Percentiles rank a stretch among this genome's conserved stretches.
Conservation (phyloP, 2,329 filamentous ascomycete species). For the Myriangium duriaei region DNA sequence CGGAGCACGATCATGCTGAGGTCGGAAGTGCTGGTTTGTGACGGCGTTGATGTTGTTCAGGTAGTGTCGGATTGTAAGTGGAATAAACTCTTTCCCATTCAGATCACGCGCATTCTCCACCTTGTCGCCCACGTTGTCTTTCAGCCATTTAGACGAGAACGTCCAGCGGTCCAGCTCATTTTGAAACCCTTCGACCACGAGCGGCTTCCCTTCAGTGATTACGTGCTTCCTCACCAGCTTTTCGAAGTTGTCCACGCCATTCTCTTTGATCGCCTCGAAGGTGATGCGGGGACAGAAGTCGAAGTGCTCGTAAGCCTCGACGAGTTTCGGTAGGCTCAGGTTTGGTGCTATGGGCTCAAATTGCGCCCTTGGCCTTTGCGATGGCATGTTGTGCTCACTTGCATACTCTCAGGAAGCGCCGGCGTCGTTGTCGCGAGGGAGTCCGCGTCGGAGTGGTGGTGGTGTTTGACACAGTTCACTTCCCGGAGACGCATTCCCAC, state of each 20-base stretch:
- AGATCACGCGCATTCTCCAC: constrained; percentile 78
- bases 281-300: constrained; percentile 74
- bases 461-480: too few relatives aligned
- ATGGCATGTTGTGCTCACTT: constrained; percentile 61
- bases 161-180: constrained; percentile 59
- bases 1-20: constrained; percentile 61
- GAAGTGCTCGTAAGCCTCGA: constrained; percentile 72
- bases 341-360: constrained; percentile 86
- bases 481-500: too few relatives aligned
- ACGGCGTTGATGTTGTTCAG: constrained; percentile 75
- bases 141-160: constrained; percentile 72
- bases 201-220: constrained; percentile 69
- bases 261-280: constrained; percentile 61
- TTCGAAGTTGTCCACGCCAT: constrained; percentile 71
- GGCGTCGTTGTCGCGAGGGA: too few relatives aligned
- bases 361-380: constrained; percentile 67
- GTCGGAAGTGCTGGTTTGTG: constrained; percentile 63
- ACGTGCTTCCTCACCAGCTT: constrained; percentile 75
- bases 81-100: constrained; percentile 56
- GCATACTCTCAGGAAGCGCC: too few relatives aligned
- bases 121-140: constrained; percentile 65
- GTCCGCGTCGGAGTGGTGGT: too few relatives aligned
- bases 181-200: constrained; percentile 86
- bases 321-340: constrained; percentile 62
- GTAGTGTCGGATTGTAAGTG: constrained; percentile 82